phyloP scores from a whole-genome alignment of 352 stramenopile genomes.

The Phytopythium cucurbitacearum region DNA sequence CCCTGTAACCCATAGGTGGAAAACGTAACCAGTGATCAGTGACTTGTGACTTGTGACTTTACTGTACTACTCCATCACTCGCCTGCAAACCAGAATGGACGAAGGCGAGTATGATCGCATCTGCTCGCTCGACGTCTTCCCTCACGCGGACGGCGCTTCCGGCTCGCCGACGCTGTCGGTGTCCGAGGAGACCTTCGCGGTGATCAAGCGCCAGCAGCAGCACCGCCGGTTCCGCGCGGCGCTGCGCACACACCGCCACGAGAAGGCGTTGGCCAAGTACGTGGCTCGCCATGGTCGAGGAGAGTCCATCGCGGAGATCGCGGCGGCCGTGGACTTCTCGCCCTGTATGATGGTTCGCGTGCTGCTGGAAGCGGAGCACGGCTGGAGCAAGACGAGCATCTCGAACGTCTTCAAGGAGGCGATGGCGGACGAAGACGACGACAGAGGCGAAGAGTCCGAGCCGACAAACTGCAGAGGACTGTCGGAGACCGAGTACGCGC shows the following conservation, averaged over 20 bases:
- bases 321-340: constrained; percentile 43
- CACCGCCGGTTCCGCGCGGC: constrained; percentile 37
- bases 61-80: neutral
- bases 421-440: constrained; percentile 20
- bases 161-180: constrained; percentile 19
- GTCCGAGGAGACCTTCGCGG: constrained; percentile 42
- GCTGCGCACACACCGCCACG: constrained; percentile 49
- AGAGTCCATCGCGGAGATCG: constrained; percentile 35
- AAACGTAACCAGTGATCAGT: neutral
- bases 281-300: constrained; percentile 27
- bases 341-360: constrained; percentile 67
- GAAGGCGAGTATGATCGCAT: constrained; percentile 42
- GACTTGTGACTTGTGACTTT: neutral
- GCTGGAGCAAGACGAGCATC: constrained; percentile 63
- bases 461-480: constrained; percentile 17
- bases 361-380: constrained; percentile 48
- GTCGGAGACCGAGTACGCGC: constrained; percentile 18
- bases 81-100: constrained; percentile 25
- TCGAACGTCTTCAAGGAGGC: constrained; percentile 61
- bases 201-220: constrained; percentile 57
- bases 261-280: constrained; percentile 54
- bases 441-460: neutral
- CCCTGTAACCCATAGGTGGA: no score
- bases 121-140: constrained; percentile 37
- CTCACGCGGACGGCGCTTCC: constrained; percentile 1